These are phyloP conservation scores for Paraconiothyrium brasiliense DNA, from an alignment of 2,329 filamentous ascomycete genomes.

Conservation along the genomic window DNA sequence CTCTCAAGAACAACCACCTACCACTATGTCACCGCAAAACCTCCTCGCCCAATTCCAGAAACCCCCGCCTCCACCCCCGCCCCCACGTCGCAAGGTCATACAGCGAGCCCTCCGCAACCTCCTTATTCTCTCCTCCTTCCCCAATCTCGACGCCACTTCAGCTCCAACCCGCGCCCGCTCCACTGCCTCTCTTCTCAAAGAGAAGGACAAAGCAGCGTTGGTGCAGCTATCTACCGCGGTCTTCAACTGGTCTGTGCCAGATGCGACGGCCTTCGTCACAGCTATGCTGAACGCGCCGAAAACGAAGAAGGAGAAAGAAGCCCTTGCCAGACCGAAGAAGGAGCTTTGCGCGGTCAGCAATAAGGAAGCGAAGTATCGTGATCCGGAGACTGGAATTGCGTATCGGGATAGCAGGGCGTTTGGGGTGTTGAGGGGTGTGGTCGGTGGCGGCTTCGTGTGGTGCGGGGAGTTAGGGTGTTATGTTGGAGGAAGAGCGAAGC, in stretches of 20 bases:
- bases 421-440: slow-evolving; percentile 79
- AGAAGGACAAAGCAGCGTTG: slow-evolving; percentile 57
- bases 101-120: slow-evolving; percentile 66
- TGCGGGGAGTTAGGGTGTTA: slow-evolving; percentile 83
- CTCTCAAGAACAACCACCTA: slow-evolving; percentile 20
- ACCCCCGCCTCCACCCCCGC: slow-evolving; percentile 29
- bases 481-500: slow-evolving; percentile 68
- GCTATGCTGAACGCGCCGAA: slow-evolving; percentile 58
- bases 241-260: slow-evolving; percentile 44
- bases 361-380: slow-evolving; percentile 80
- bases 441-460: slow-evolving; percentile 80
- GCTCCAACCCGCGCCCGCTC: slow-evolving; percentile 59
- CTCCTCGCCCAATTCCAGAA: slow-evolving; percentile 37
- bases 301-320: slow-evolving; percentile 53
- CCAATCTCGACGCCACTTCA: slow-evolving; percentile 57
- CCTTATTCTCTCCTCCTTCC: slow-evolving; percentile 61
- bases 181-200: slow-evolving; percentile 49
- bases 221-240: slow-evolving; percentile 63
- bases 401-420: slow-evolving; percentile 85
- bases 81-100: slow-evolving; percentile 48
- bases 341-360: slow-evolving; percentile 80
- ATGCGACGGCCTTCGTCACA: slow-evolving; percentile 41
- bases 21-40: slow-evolving; percentile 26
- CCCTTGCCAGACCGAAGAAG: slow-evolving; percentile 43
- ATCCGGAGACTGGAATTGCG: slow-evolving; percentile 82